Percentiles rank a stretch among this genome's conserved stretches.
These are phyloP conservation scores for Claviceps humidiphila DNA, from an alignment of 2,329 filamentous ascomycete species.

Conservation along the genomic window DNA sequence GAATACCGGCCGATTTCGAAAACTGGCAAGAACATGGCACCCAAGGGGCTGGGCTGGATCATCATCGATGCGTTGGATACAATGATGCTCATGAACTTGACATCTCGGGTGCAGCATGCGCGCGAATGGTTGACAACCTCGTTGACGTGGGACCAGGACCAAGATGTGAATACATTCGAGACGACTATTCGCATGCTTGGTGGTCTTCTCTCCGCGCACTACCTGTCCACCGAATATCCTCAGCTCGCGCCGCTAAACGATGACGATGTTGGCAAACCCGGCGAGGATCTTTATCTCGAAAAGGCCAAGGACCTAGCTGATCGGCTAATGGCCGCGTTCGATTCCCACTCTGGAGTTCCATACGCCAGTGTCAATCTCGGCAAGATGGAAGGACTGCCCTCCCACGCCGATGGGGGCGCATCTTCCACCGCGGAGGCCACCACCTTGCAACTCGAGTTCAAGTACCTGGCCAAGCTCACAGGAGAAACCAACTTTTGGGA, in stretches of 20 bases:
- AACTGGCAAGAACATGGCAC: slow-evolving; percentile 68
- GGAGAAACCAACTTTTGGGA: slow-evolving; percentile 91
- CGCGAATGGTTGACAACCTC: slow-evolving; percentile 76
- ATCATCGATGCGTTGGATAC: slow-evolving; percentile 94
- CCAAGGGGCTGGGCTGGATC: slow-evolving; percentile 89
- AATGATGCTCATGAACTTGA: slow-evolving; percentile 96
- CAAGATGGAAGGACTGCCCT: slow-evolving; percentile 60
- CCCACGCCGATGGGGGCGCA: slow-evolving; percentile 74
- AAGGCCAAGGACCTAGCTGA: slow-evolving; percentile 91
- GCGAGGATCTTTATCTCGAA: slow-evolving; percentile 88
- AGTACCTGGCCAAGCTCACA: slow-evolving; percentile 88
- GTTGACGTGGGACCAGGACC: slow-evolving; percentile 77
- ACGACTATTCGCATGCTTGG: slow-evolving; percentile 97
- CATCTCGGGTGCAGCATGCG: slow-evolving; percentile 68
- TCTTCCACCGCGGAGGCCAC: slow-evolving; percentile 91
- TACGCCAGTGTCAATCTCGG: slow-evolving; percentile 83
- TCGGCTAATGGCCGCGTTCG: slow-evolving; percentile 73
- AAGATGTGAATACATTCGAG: slow-evolving; percentile 95
- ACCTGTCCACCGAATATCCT: slow-evolving; percentile 75
- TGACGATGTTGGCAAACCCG: slow-evolving; percentile 57
- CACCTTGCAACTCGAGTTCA: slow-evolving; percentile 88
- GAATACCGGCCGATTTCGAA: slow-evolving; percentile 78
- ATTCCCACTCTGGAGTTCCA: slow-evolving; percentile 74
- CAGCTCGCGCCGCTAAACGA: slow-evolving; percentile 62
- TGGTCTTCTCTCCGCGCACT: slow-evolving; percentile 83